These are phyloP conservation scores for Auricularia auricula-judae DNA, from an alignment of 768 basidiomycete species.

Conservation along the genomic window DNA sequence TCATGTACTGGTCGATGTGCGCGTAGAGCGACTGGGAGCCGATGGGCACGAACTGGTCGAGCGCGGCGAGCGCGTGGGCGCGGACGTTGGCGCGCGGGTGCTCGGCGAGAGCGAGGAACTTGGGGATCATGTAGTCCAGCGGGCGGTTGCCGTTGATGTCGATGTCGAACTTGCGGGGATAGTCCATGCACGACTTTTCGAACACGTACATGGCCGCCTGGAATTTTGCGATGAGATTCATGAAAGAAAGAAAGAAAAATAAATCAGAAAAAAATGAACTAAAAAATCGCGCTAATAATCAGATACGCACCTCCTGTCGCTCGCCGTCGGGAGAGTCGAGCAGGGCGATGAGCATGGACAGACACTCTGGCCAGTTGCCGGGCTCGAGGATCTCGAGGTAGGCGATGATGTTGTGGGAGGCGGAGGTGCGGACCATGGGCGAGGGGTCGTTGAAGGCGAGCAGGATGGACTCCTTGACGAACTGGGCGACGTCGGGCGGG, in stretches of 20 bases:
- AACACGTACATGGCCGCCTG: slow-evolving; percentile 90
- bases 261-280: no score
- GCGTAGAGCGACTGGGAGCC: slow-evolving; percentile 77
- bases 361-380: slow-evolving; percentile 90
- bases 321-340: slow-evolving; percentile 66
- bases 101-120: slow-evolving; percentile 81
- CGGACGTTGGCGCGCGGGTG: slow-evolving; percentile 85
- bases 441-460: slow-evolving; percentile 73
- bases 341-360: slow-evolving; percentile 71
- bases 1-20: slow-evolving; percentile 90
- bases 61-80: slow-evolving; percentile 83
- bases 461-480: slow-evolving; percentile 66
- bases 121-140: slow-evolving; percentile 92
- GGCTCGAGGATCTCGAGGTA: slow-evolving; percentile 84
- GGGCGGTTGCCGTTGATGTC: slow-evolving; percentile 89
- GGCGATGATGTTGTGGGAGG: slow-evolving; percentile 84
- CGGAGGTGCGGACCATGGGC: slow-evolving; percentile 86
- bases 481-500: slow-evolving; percentile 53
- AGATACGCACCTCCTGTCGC: slow-evolving; percentile 68
- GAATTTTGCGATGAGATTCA: not conserved
- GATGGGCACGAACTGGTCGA: slow-evolving; percentile 88
- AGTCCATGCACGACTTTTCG: slow-evolving; percentile 94
- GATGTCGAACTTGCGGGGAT: slow-evolving; percentile 88
- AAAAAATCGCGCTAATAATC: no score
- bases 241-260: not conserved